Percentiles rank a stretch among this genome's conserved stretches.
These are phyloP conservation scores for Prunus mume DNA, from an alignment of 306 rosid species.

Conservation along the genomic window DNA sequence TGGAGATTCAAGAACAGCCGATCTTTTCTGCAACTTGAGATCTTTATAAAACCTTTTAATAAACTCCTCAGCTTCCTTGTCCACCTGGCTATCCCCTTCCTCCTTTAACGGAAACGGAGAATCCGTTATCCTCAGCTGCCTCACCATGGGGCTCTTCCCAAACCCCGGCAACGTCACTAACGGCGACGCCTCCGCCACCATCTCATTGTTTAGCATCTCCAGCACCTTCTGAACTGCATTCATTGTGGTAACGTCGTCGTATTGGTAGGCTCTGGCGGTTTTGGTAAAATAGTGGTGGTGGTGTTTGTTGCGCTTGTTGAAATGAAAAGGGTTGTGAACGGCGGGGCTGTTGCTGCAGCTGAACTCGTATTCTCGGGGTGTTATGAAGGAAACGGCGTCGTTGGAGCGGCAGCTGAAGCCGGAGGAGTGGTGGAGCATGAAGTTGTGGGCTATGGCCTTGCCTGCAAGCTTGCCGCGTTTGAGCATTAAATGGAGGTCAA, in stretches of 20 bases:
- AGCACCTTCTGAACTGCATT: conserved; percentile 56
- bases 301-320: conserved; percentile 36
- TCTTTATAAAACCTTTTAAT: conserved; percentile 68
- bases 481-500: conserved; percentile 50
- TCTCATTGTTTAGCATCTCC: conserved; percentile 48
- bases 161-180: conserved; percentile 61
- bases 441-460: conserved; percentile 53
- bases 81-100: conserved; percentile 63
- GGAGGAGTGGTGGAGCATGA: conserved; percentile 48
- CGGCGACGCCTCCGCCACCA: conserved; percentile 61
- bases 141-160: conserved; percentile 66
- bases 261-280: conserved; percentile 10
- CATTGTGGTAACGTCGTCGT: conserved; percentile 48
- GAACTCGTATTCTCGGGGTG: conserved; percentile 78
- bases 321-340: conserved; percentile 23
- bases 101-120: conserved; percentile 82
- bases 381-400: conserved; percentile 48
- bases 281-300: conserved; percentile 24
- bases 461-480: conserved; percentile 74
- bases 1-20: conserved; percentile 57
- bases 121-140: conserved; percentile 73
- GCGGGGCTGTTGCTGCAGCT: conserved; percentile 94
- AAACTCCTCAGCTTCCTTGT: conserved; percentile 73
- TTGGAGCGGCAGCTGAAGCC: conserved; percentile 49
- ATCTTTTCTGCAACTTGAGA: conserved; percentile 47